Base-by-base conservation (phyloP, 1,139 yeast genomes). In the Barnettozyma hawaiiensis region DNA sequence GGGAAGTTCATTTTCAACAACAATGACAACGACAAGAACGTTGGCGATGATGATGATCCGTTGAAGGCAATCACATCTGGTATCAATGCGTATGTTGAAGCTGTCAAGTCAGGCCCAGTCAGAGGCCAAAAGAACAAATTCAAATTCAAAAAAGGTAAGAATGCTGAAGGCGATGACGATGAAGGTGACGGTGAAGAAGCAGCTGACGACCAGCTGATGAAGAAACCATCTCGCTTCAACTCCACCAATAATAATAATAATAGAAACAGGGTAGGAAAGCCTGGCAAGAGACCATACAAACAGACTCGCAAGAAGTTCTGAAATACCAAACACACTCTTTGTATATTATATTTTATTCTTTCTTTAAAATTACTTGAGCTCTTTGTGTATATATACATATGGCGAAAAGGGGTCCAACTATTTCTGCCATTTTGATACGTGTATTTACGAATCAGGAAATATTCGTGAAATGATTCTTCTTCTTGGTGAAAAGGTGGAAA, bases 121-220 rank as follows among this genome's bases (percentile, higher is more conserved):
- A 81, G 95, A 65, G 96, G 97, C 45, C 96, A 86, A 69, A 80
- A 78, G 69, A 87, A 89, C 64, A 87, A 80, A 69, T 76, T 89
- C 73, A 90, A 89, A 66, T 92, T 79, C 67, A 85, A 83, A 67
- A 81, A 80, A 62, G 73, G 75, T 39, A 70, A 69, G 48, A 70
- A 72, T 29, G 71, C 73, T 24, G 70, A 70, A 38, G 73, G 74
- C 42, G 77, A 70, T 42, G 78, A 75, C 61, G 75, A 75, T 37
- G 82, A 76, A 46, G 79, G 74, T 48, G 76, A 68, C 54, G 76
- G 69, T 41, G 75, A 66, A 29, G 57, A 51, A n/a, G n/a, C n/a
- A n/a, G n/a, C n/a, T n/a, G n/a, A n/a, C n/a, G n/a, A n/a, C n/a
- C n/a, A n/a, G n/a, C n/a, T n/a, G 31, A 32, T 47, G 23, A 43